Percentiles rank a stretch among this genome's conserved stretches.
These are phyloP conservation scores for Tetrastigma voinierianum DNA, from an alignment of 164 flowering plant genomes.

Conservation along the genomic window DNA sequence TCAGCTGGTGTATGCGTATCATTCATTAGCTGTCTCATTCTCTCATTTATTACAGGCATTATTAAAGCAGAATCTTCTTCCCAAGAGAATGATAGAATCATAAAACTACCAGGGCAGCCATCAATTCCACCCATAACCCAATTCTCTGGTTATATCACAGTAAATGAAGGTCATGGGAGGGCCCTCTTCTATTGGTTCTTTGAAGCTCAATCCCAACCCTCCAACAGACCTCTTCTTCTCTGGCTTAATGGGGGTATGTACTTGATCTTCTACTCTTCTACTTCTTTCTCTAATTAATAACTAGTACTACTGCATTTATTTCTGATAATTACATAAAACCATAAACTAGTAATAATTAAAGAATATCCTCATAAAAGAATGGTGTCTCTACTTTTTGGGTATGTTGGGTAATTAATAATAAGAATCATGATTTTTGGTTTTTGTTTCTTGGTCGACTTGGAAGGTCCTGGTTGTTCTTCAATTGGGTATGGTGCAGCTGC, in stretches of 20 bases:
- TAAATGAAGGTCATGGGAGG: constrained; percentile 58
- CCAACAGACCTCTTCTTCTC: constrained; percentile 58
- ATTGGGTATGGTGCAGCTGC: constrained; percentile 73
- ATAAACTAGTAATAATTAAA: too few relatives aligned
- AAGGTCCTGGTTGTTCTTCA: constrained; percentile 91
- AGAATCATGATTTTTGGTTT: neutral
- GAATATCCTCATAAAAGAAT: too few relatives aligned
- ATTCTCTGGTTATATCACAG: constrained; percentile 68
- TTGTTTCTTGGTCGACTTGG: neutral
- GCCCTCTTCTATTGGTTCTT: constrained; percentile 84
- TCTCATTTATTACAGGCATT: neutral
- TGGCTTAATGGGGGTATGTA: constrained; percentile 81
- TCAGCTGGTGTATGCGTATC: neutral
- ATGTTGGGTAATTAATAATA: too few relatives aligned
- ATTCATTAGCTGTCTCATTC: neutral
- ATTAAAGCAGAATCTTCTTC: neutral
- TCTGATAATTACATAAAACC: too few relatives aligned
- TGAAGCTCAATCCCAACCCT: constrained; percentile 56
- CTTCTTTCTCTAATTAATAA: too few relatives aligned
- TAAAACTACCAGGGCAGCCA: constrained; percentile 69
- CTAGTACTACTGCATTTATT: too few relatives aligned
- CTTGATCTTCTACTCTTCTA: neutral
- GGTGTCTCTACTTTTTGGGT: neutral
- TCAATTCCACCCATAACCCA: constrained; percentile 46
- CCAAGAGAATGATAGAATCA: constrained; percentile 44